Percentiles rank a stretch among this genome's conserved stretches.
These are phyloP conservation scores for Vigna reflexopilosa DNA, from an alignment of 306 rosid species.

Conservation along the genomic window DNA sequence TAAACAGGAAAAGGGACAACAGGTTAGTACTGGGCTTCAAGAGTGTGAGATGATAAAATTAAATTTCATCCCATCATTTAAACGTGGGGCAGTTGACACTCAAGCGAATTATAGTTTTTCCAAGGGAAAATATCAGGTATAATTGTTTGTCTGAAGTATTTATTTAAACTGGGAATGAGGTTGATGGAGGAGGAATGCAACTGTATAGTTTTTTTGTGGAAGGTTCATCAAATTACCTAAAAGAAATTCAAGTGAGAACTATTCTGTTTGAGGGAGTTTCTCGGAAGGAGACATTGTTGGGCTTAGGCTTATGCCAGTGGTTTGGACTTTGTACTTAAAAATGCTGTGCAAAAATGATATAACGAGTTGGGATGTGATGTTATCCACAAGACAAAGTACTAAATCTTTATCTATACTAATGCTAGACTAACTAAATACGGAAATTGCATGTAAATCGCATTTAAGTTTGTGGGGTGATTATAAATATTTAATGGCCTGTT, in stretches of 20 bases:
- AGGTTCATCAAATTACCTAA: too few species aligned
- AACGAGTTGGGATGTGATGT: background rate
- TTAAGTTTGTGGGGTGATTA: background rate
- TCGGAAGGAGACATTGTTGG: background rate
- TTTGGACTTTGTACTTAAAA: background rate
- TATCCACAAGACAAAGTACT: background rate
- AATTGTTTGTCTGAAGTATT: background rate
- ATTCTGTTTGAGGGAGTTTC: too few species aligned
- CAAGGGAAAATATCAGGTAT: slow-evolving; percentile 67
- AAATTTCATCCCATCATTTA: slow-evolving; percentile 43
- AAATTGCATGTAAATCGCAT: background rate
- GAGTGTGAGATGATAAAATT: slow-evolving; percentile 70
- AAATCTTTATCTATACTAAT: background rate
- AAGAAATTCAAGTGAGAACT: too few species aligned
- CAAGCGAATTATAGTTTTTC: slow-evolving; percentile 52
- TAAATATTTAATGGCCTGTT: too few species aligned
- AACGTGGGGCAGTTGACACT: slow-evolving; percentile 47
- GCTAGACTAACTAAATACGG: slow-evolving; percentile 6
- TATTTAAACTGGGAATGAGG: background rate
- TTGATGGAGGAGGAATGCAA: too few species aligned
- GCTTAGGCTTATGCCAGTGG: background rate
- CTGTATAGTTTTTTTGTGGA: too few species aligned
- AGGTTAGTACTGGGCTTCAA: slow-evolving; percentile 66
- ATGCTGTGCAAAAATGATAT: background rate
- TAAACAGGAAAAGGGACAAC: slow-evolving; percentile 65